A percentile compares a stretch with the other conserved stretches of the same genome.
Conservation (phyloP, 768 basidiomycete genomes). For the Russula emetica region DNA sequence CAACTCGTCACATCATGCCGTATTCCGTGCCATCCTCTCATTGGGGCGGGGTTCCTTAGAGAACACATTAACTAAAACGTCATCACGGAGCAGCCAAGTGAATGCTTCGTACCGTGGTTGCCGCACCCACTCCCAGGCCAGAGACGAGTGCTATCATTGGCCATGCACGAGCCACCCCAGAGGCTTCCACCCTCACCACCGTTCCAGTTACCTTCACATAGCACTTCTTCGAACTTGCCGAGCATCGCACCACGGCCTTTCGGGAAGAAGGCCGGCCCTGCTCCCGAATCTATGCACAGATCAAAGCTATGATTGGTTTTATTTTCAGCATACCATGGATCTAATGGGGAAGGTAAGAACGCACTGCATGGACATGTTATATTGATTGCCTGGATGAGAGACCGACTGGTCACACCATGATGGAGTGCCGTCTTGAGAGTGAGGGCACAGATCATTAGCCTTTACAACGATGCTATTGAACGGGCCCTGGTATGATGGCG, state of each 20-base stretch:
- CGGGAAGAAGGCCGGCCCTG: slow-evolving; percentile 47
- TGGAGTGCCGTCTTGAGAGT: slow-evolving; percentile 36
- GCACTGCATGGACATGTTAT: slow-evolving; percentile 47
- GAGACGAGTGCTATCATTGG: slow-evolving; percentile 41
- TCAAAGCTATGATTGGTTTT: slow-evolving; percentile 45
- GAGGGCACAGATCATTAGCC: slow-evolving; percentile 44
- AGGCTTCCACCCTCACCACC: slow-evolving; percentile 46
- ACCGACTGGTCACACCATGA: slow-evolving; percentile 53
- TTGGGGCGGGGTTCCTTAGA: slow-evolving; percentile 7
- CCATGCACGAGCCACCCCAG: slow-evolving; percentile 50
- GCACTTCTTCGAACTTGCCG: slow-evolving; percentile 52
- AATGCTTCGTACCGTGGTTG: slow-evolving; percentile 43
- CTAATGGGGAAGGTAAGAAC: slow-evolving; percentile 20
- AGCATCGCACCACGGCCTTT: slow-evolving; percentile 49
- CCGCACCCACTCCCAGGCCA: slow-evolving; percentile 54
- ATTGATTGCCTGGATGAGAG: slow-evolving; percentile 38
- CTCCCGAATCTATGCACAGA: slow-evolving; percentile 57
- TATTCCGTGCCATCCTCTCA: neutral
- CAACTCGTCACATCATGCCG: neutral
- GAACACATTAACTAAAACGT: neutral
- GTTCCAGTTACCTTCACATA: slow-evolving; percentile 50
- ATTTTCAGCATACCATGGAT: neutral
- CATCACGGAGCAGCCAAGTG: neutral
- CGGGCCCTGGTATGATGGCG: slow-evolving; percentile 46
- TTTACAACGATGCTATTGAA: slow-evolving; percentile 55